Evolutionary conservation across 768 basidiomycete species (phyloP).

Genomic region (Royoungia palumana): DNA sequence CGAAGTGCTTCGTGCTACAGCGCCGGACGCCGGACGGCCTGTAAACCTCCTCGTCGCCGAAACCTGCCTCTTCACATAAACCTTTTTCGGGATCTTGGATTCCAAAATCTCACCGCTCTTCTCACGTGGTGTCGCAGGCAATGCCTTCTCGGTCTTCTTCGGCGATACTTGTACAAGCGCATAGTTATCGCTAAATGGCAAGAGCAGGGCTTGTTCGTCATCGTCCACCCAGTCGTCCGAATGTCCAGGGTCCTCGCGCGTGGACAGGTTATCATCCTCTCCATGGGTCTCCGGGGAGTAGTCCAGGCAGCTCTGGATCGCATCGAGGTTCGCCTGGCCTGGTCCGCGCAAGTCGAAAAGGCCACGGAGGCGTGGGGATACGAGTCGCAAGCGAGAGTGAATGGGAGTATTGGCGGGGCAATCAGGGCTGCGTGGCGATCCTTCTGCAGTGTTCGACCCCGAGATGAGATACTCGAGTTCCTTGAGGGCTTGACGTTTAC

Average conservation of each 20-base stretch:
- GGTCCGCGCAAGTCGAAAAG: constrained; percentile 30
- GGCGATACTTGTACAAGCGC: constrained; percentile 5
- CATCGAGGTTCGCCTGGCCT: constrained; percentile 20
- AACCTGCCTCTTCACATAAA: constrained; percentile 12
- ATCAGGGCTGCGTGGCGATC: constrained; percentile 14
- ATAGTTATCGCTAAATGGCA: constrained; percentile 26
- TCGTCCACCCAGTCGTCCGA: constrained; percentile 25
- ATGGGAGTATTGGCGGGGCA: constrained; percentile 25
- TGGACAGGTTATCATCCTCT: constrained; percentile 1
- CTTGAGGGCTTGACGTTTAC: constrained; percentile 20
- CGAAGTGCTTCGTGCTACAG: constrained; percentile 9
- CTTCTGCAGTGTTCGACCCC: constrained; percentile 7
- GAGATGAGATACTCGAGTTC: constrained; percentile 23
- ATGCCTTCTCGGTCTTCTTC: constrained; percentile 9
- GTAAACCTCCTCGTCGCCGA: constrained; percentile 12
- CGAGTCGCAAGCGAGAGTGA: constrained; percentile 7
- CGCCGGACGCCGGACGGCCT: background rate
- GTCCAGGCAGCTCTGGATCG: constrained; percentile 23
- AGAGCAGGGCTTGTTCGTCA: constrained; percentile 22
- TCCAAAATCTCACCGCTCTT: background rate
- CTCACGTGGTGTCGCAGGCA: constrained; percentile 13
- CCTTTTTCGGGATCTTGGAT: constrained; percentile 23
- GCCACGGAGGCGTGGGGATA: constrained; percentile 30
- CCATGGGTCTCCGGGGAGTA: constrained; percentile 18
- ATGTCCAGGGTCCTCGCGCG: constrained; percentile 7